Evolutionary conservation across 2,329 filamentous ascomycete species (phyloP).

Genomic region (Sporothrix protearum): DNA sequence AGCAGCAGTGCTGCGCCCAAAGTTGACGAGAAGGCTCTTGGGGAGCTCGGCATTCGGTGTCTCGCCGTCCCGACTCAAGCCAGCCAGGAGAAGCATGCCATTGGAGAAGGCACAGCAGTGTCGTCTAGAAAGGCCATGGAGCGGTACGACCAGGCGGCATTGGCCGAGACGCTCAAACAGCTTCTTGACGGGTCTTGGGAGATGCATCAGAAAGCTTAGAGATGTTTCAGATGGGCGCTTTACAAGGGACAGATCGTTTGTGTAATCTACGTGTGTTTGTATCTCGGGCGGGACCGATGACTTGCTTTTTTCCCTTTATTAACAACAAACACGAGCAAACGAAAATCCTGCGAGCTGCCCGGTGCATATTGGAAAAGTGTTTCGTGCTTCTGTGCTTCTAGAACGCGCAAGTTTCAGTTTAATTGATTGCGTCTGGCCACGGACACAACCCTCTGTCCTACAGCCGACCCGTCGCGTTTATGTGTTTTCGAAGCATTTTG

Average conservation of each 20-base stretch:
- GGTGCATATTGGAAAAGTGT: not conserved
- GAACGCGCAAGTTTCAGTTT: not conserved
- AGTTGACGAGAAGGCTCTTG: slow-evolving; percentile 64
- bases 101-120: not conserved
- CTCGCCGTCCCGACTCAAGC: slow-evolving; percentile 66
- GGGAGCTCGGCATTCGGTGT: slow-evolving; percentile 68
- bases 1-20: slow-evolving; percentile 44
- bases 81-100: slow-evolving; percentile 41
- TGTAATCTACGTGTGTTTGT: not conserved
- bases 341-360: not conserved
- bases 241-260: not conserved
- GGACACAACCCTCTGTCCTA: not conserved
- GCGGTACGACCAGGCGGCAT: slow-evolving; percentile 20
- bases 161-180: slow-evolving; percentile 8
- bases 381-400: not conserved
- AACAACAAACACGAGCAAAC: not conserved
- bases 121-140: slow-evolving; percentile 1
- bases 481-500: not conserved
- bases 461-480: not conserved
- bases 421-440: slow-evolving; percentile 2
- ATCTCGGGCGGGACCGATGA: not conserved
- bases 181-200: slow-evolving; percentile 17
- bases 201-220: not conserved
- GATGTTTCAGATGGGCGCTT: not conserved
- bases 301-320: not conserved